Conservation (phyloP, 768 basidiomycete genomes). For the Psilocybe tampanensis region DNA sequence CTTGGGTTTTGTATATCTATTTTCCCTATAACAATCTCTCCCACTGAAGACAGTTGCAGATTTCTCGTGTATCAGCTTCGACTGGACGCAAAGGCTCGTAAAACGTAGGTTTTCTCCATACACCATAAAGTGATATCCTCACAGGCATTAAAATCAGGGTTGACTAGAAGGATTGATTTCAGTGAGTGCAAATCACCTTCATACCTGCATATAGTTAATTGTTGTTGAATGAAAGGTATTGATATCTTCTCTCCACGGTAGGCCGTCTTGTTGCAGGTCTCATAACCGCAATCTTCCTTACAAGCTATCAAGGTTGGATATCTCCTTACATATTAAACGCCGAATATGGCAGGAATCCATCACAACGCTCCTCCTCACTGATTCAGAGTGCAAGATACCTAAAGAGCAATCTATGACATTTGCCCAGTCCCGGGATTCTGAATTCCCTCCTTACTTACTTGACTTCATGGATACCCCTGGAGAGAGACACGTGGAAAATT, state of each 20-base stretch:
- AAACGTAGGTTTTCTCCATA: constrained; percentile 50
- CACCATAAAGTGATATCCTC: not conserved
- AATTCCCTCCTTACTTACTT: constrained; percentile 72
- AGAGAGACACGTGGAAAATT: constrained; percentile 76
- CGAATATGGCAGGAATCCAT: constrained; percentile 84
- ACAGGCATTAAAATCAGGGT: constrained; percentile 35
- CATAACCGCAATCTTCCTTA: not conserved
- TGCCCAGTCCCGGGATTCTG: constrained; percentile 54
- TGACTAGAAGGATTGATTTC: constrained; percentile 71
- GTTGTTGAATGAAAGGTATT: constrained; percentile 47
- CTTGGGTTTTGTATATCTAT: constrained; percentile 57
- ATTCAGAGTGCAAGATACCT: constrained; percentile 60
- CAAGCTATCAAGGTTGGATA: constrained; percentile 48
- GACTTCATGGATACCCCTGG: constrained; percentile 62
- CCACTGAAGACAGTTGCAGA: constrained; percentile 39
- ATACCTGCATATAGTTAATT: not conserved
- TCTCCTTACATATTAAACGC: constrained; percentile 62
- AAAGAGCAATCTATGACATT: constrained; percentile 57
- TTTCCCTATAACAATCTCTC: not conserved
- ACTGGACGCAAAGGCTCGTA: constrained; percentile 52
- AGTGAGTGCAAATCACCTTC: constrained; percentile 44
- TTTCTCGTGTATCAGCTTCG: constrained; percentile 61
- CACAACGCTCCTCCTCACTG: constrained; percentile 65
- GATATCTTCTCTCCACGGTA: constrained; percentile 82
- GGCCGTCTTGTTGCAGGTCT: constrained; percentile 1